Evolutionary conservation across 2,329 filamentous ascomycete genomes (phyloP), one percentile per base, ranked within the genome.

Genomic region (Arthroderma sp.): DNA sequence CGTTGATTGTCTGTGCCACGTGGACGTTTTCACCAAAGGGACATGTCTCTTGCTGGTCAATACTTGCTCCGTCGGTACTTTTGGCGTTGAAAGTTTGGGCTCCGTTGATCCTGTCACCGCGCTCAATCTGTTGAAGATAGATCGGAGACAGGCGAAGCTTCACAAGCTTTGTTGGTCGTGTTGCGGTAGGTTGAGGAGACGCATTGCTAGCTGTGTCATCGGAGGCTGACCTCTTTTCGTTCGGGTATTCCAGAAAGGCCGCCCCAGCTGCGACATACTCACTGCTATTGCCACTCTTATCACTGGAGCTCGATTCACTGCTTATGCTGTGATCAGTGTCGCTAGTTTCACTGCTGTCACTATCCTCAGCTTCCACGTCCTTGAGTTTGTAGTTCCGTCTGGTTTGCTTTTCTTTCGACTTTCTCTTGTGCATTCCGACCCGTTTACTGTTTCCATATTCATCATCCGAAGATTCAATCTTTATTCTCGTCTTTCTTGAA

Each of bases 311-410:
- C 15, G 15, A 22, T 29, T 27, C n/a, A 36, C 28, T 8, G 39
- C 44, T 37, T 6, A 29, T 30, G 31, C 45, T 39, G 7, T 54
- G 48, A 10, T 48, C 47, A 5, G 38, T 28, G 37, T 41, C 43
- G 27, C 15, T 22, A 22, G 11, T 28, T 22, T 31, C 45, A 36
- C 22, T 38, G 40, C n/a, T 22, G 2, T 42, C 40, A 7, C 36
- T 32, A 10, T 8, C 36, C 5, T 34, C 40, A 44, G 29, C 41
- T 27, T 47, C 41, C 3, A 30, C 41, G 40, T 37, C 30, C 7
- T 44, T 36, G 29, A 10, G 48, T 40, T 51, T 43, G 29, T 54
- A 22, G 15, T 22, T 22, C 15, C 15, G 15, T 22, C 34, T 39
- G 4, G 45, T 40, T 3, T 46, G 38, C 22, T 40, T 48, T 9